Evolutionary conservation across 805 yeast species (phyloP), one percentile per base, ranked within the genome.

Genomic region (Hanseniaspora meyeri): DNA sequence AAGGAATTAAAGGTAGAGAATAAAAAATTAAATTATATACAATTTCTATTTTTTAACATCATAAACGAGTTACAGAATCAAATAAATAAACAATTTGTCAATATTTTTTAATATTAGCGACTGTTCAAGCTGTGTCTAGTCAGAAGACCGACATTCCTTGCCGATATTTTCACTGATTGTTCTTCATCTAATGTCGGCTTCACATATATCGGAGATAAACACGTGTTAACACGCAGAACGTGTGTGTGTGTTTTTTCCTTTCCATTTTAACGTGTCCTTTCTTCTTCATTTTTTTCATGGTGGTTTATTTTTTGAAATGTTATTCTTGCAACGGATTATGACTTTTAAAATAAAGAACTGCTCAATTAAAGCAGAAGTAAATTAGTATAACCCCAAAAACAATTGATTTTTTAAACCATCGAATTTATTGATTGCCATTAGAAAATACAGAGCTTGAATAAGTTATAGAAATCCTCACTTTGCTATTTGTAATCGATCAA

Each of bases 41-140:
- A 43, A 19, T 46, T 46, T 51, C 49, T 46, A 53, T 46, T 47
- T 53, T 53, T 45, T 40, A 19, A 53, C 19, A 27, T 38, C 57
- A 53, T 34, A 46, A 53, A 53, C 43, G 48, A 46, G 43, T 53
- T 46, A 46, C 57, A 53, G 56, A 45, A 52, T 45, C 46, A 20
- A 51, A 24, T 40, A 24, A 50, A 51, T 17, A 27, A 27, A 38
- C 19, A 43, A 1, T 34, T 20, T 24, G 16, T 24, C 2, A 45
- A 11, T 27, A 2, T 31, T 12, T 24, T 29, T 45, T 45, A n/a
- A 4, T 31, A 19, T 17, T 40, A 19, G 3, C 19, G 11, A 19
- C 14, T 14, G 3, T 40, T 40, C 16, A 24, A 24, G 27, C 5
- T 24, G 27, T 24, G 5, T 24, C 5, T 24, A 5, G 27, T 24